Evolutionary conservation across 2,329 filamentous ascomycete genomes (phyloP), one percentile per base, ranked within the genome.

Genomic region (Volutella citrinella): DNA sequence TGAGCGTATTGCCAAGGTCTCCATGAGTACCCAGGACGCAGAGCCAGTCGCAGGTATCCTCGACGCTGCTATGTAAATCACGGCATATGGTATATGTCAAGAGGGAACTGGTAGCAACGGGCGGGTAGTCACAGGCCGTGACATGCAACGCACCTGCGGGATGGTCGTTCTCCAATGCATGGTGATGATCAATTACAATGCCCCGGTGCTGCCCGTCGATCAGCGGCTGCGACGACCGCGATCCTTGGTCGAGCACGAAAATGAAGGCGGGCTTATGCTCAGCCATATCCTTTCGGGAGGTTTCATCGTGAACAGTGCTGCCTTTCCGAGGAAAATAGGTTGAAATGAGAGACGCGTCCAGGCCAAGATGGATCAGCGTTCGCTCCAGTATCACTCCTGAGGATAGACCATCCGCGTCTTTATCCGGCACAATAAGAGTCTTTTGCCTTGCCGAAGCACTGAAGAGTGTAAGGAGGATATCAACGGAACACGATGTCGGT

Each of bases 191-290:
- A 38, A 85, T 78, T 10, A 86, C 60, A 5, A 85, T 57, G 3
- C 69, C 70, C 30, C 65, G 70, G 30, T 75, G 68, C 1, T 65
- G 54, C 2, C 48, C 45, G 21, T 75, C 66, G 15, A 80, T 65
- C 10, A 84, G 56, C 2, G 77, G 69, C 5, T 69, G 68, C 1
- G 69, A 71, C 26, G 63, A 65, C 12, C 74, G 66, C 24, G 78
- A 80, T 11, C 81, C 80, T 53, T 84, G 80, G 44, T 84, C 81
- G 5, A 84, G 64, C 2, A 84, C 68, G 51, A 84, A 78, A 34
- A 84, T 67, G 48, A 72, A 83, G 1, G 60, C 60, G 3, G 80
- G 76, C 3, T 68, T 49, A 19, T 69, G 61, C 0, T 61, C 54
- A 1, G 66, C 53, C 64, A 85, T 80, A 2, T 64, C 61, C 9